Evolutionary conservation across 2,329 filamentous ascomycete species (phyloP).

Genomic region (Claviceps sp.): DNA sequence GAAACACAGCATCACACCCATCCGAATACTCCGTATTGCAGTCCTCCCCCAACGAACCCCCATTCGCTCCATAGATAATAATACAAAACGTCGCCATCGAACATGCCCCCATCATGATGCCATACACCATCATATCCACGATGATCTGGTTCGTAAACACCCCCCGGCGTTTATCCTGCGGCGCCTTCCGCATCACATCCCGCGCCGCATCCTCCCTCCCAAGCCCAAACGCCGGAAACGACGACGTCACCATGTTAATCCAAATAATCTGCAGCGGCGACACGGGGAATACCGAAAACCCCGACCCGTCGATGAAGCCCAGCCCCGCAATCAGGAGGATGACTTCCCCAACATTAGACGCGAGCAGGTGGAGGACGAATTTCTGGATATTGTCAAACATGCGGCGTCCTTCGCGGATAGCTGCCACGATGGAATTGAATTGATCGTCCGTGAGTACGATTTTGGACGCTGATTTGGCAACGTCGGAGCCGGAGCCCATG

Average conservation of each 20-base stretch:
- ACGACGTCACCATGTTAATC: conserved; percentile 90
- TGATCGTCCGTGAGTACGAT: conserved; percentile 83
- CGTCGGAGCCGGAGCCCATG: conserved; percentile 80
- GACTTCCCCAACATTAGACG: conserved; percentile 74
- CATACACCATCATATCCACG: conserved; percentile 68
- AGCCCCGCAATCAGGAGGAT: conserved; percentile 70
- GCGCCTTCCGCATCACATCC: conserved; percentile 69
- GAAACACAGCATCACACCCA: conserved; percentile 48
- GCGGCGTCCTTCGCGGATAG: conserved; percentile 68
- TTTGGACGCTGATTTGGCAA: conserved; percentile 68
- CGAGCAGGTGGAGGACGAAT: conserved; percentile 67
- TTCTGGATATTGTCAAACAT: conserved; percentile 89
- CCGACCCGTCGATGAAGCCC: conserved; percentile 58
- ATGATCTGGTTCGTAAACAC: conserved; percentile 71
- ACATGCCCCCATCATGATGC: conserved; percentile 61
- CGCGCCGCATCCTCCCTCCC: conserved; percentile 63
- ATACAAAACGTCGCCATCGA: conserved; percentile 54
- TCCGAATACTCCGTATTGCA: conserved; percentile 50
- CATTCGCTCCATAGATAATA: conserved; percentile 42
- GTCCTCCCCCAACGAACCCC: conserved; percentile 40
- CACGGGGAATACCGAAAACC: conserved; percentile 73
- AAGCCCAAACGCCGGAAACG: conserved; percentile 76
- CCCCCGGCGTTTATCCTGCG: conserved; percentile 53
- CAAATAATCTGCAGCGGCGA: conserved; percentile 79
- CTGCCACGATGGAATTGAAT: conserved; percentile 74